phyloP scores from a whole-genome alignment of 2,329 filamentous ascomycete species.

The Trichophyton schoenleinii region DNA sequence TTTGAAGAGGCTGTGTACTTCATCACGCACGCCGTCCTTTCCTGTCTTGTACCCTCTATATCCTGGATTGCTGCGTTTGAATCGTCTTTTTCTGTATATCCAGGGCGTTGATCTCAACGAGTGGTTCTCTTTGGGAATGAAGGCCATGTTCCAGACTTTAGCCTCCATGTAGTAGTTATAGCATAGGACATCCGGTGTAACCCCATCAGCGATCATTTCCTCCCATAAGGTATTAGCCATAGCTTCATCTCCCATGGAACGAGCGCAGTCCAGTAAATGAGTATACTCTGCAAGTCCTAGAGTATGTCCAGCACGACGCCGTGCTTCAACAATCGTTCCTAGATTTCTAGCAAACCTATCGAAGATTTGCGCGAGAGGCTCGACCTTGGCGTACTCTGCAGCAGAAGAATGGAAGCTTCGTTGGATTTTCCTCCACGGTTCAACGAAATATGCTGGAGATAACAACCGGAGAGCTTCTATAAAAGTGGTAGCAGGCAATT shows the following conservation, averaged over 20 bases:
- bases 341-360: conserved; percentile 29
- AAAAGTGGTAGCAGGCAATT: conserved; percentile 45
- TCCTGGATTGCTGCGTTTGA: conserved; percentile 8
- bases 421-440: conserved; percentile 36
- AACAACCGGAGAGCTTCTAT: conserved; percentile 51
- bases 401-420: conserved; percentile 39
- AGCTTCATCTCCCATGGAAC: conserved; percentile 33
- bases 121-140: conserved; percentile 31
- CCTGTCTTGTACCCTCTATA: conserved; percentile 24
- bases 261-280: conserved; percentile 41
- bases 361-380: conserved; percentile 27
- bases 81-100: conserved; percentile 21
- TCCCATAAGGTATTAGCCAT: conserved; percentile 39
- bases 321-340: conserved; percentile 25
- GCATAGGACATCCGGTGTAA: conserved; percentile 37
- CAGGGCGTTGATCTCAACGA: conserved; percentile 24
- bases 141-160: conserved; percentile 35
- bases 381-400: conserved; percentile 32
- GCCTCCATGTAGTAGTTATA: conserved; percentile 45
- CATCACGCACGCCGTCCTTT: conserved; percentile 22
- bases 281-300: conserved; percentile 39
- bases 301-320: conserved; percentile 24
- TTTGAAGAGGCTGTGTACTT: conserved; percentile 33
- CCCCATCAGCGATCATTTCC: conserved; percentile 26
- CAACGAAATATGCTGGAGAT: conserved; percentile 44